Evolutionary conservation across 2,329 filamentous ascomycete species (phyloP), one percentile per base, ranked within the genome.

Genomic region (Aspergillus sergii): DNA sequence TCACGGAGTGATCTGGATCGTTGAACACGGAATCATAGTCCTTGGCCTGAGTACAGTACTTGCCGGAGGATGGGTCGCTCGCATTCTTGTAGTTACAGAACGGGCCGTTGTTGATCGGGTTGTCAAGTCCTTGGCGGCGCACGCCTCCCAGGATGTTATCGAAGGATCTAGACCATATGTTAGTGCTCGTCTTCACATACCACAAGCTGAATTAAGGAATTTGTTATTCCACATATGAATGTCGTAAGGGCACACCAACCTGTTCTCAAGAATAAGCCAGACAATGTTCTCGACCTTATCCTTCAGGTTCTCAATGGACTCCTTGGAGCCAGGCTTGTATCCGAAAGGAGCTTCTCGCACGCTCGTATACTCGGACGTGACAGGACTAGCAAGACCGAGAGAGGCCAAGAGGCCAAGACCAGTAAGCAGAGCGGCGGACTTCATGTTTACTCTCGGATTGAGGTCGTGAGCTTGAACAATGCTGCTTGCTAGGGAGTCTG

Each of bases 121-220:
- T 82, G 48, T 81, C 77, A 2, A 81, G 66, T 30, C 79, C 79
- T 16, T 69, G 62, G 19, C 73, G 65, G 16, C 66, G 78, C 70
- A 80, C 77, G 10, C 79, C 80, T 60, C 80, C 80, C 6, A 81
- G 69, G 9, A 82, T 64, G 68, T 81, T 82, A 68, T 82, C 80
- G 28, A 81, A 69, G 0, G 80, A 81, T 26, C 51, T 55, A 2
- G 10, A 26, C 9, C 7, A 36, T 21, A 14, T 36, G 12, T 50
- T 50, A 50, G 46, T 26, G 45, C 12, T 48, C 16, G 45, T 19
- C 23, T 16, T 16, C 21, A 48, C 43, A 23, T 23, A 23, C n/a
- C 9, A 46, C 21, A 12, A 11, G 2, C 45, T 14, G 23, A 23
- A 48, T 5, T 28, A 2, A 48, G 34, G 34, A 6, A 2, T 7